Base-by-base conservation (phyloP, 2,329 filamentous ascomycete genomes). In the Phialophora chinensis region DNA sequence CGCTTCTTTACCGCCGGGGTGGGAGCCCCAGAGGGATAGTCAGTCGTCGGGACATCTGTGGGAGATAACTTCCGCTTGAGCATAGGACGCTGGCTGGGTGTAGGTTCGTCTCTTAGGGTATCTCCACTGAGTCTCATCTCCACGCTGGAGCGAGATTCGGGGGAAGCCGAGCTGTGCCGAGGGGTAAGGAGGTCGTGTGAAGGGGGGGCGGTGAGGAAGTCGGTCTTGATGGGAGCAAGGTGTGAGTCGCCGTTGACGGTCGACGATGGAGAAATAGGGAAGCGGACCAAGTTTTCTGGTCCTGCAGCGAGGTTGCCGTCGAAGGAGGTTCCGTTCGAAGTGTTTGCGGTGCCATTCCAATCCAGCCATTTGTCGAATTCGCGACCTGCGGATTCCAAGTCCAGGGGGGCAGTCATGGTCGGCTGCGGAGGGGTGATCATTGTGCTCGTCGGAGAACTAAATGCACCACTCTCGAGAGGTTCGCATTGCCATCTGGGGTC, bases 1-100 rank as follows among this genome's bases (percentile, higher is more conserved):
- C 93, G 96, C 84, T 97, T 97, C 84, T 97, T 97, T 66, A 82
- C 82, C 29, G 81, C 85, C 59, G 76, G 84, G 23, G 56, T 62
- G 75, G 82, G 73, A 84, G 88, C 72, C 82, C 86, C 71, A 84
- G 87, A 83, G 12, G 89, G 87, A 57, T 88, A 86, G n/a, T 87
- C 85, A 82, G 25, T 88, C 84, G 4, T 85, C 50, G 79, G 78
- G 74, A 74, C 69, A 55, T 80, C 78, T n/a, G 87, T 86, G 58
- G 83, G 84, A 0, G 88, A 88, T 0, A 88, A 86, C 79, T 92
- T 93, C 72, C 90, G 86, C 79, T 92, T 93, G 72, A 88, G 84
- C 68, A 78, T 67, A 23, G 66, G 65, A 12, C 63, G 69, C 33
- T 67, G 60, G 44, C 55, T 62, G 29, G 63, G 65, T 5, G 67